Evolutionary conservation across 805 yeast species (phyloP), one percentile per base, ranked within the genome.

Genomic region (Barnettozyma sucrosica): DNA sequence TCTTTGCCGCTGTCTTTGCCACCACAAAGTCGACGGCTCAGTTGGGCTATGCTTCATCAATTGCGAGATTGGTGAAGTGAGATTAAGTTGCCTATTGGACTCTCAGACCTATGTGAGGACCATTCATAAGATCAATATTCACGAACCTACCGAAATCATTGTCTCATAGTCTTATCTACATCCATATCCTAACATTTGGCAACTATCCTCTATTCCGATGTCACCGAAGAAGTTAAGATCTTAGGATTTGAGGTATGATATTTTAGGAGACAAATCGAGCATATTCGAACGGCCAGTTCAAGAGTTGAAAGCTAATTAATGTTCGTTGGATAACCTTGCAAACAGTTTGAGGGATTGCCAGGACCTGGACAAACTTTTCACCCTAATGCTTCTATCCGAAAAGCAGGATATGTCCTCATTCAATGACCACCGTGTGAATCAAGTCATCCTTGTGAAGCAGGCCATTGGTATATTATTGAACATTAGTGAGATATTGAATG

Each of bases 61-160:
- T 44, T 55, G 66, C 13, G 64, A 58, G 30, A 68, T 71, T 0
- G 76, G 75, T 4, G 66, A 62, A 32, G 47, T 74, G 48, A 60
- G 59, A 2, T 45, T 71, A 18, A 64, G 72, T 13, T 67, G 66
- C 13, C 59, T 68, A 13, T 57, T 66, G 18, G 80, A 75, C 52
- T 68, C 79, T 0, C 76, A 69, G 51, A 73, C 76, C 0, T 73
- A 64, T 47, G 72, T 73, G 3, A 58, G 77, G 40, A 70, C 76
- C 0, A 55, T 75, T 8, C 73, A 75, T 49, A 69, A 69, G 48
- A 44, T 73, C 0, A 65, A 63, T 18, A 57, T 72, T 1, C 59
- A 58, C 40, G 55, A 58, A 10, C 72, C 71, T 0, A 54, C 66
- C 3, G 71, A 67, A 26, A 60, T 73, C 5, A 47, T 71, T 9